Percentiles rank a stretch among this genome's conserved stretches.
These are phyloP conservation scores for Xylaria sp. DNA, from an alignment of 495 filamentous ascomycete species.

Conservation along the genomic window DNA sequence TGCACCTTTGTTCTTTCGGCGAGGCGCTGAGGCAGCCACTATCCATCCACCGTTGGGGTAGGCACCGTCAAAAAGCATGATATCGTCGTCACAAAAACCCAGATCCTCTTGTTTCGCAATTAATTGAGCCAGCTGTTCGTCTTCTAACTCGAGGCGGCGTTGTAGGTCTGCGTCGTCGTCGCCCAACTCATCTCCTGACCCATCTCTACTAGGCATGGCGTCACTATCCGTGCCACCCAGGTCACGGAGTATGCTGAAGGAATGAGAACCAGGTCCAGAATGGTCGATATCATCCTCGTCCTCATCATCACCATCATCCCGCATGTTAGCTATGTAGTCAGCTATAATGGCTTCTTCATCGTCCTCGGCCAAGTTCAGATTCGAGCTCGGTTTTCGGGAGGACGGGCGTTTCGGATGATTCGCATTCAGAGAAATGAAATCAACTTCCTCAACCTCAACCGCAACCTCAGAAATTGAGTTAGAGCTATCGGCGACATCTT, in stretches of 20 bases:
- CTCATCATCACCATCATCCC: slow-evolving; percentile 43
- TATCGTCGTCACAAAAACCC: slow-evolving; percentile 63
- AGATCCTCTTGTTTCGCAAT: slow-evolving; percentile 72
- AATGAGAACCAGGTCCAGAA: slow-evolving; percentile 30
- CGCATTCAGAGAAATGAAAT: slow-evolving; percentile 31
- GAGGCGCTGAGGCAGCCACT: slow-evolving; percentile 13
- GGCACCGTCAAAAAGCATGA: slow-evolving; percentile 60
- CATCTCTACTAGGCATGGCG: slow-evolving; percentile 32
- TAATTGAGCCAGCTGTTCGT: slow-evolving; percentile 65
- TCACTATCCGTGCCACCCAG: slow-evolving; percentile 56
- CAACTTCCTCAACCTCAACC: not conserved
- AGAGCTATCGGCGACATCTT: slow-evolving; percentile 28
- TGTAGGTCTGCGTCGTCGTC: slow-evolving; percentile 43
- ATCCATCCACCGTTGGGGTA: slow-evolving; percentile 32
- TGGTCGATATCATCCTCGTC: slow-evolving; percentile 32
- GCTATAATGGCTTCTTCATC: slow-evolving; percentile 61
- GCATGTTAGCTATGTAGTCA: slow-evolving; percentile 82
- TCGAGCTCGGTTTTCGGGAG: slow-evolving; percentile 15
- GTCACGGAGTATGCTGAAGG: slow-evolving; percentile 49
- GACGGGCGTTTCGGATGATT: slow-evolving; percentile 14
- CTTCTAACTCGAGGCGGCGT: slow-evolving; percentile 46
- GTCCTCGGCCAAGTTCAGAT: slow-evolving; percentile 36
- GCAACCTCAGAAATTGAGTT: slow-evolving; percentile 7
- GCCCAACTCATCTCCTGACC: slow-evolving; percentile 30
- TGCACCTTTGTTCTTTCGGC: slow-evolving; percentile 36